Evolutionary conservation across 2,329 filamentous ascomycete species (phyloP), one percentile per base, ranked within the genome.

Genomic region (Dothideomycetes sp.): DNA sequence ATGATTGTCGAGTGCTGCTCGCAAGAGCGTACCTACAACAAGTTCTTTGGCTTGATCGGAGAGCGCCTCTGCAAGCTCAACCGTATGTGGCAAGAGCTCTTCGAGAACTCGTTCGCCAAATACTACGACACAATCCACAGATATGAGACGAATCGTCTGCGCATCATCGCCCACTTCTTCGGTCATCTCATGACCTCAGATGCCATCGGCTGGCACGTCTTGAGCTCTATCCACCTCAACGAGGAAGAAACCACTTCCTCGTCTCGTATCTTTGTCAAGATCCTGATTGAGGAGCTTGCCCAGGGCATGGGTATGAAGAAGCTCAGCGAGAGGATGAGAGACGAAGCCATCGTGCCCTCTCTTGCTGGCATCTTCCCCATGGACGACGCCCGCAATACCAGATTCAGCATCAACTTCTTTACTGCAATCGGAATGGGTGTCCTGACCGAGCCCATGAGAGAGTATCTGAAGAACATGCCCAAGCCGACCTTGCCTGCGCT

Each of bases 331-430:
- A 77, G 84, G 14, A 72, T 95, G 62, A 77, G 72, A 48, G 87
- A 94, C 50, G 83, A 91, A 32, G 73, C 77, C 36, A 69, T 96
- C 30, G 79, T 81, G 45, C 77, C 86, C 36, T 83, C 76, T 57
- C 77, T 95, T 43, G 77, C 81, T 30, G 89, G 89, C 19, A 67
- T 98, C 32, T 96, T 98, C 70, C 91, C 91, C 0, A 81, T 70
- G 45, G 88, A 96, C 58, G 85, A 87, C 53, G 77, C 87, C 17
- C 80, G 84, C 56, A 91, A 95, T 62, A 87, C 88, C 30, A 79
- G 89, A 39, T 98, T 98, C 69, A 85, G 88, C 37, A 94, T 98
- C 78, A 98, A 98, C 64, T 98, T 95, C 71, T 96, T 98, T 61
- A 98, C 91, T 8, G 91, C 87, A 53, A 94, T 98, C 53, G 87